These are phyloP conservation scores for Petasospora rhodanensis DNA, from an alignment of 1,139 yeast genomes.

Conservation along the genomic window DNA sequence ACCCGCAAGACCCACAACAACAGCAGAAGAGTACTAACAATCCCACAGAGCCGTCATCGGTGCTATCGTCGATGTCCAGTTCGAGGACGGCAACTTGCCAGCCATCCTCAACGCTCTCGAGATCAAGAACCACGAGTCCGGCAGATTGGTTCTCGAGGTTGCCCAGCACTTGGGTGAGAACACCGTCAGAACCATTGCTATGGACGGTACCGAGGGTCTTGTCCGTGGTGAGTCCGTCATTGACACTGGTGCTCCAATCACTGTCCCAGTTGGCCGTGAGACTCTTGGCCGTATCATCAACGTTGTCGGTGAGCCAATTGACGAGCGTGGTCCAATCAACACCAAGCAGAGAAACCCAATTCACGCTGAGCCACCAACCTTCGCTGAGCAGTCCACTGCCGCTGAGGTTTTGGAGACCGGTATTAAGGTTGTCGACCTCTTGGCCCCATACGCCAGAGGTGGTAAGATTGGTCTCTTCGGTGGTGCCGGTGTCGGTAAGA, in stretches of 20 bases:
- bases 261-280: conserved; percentile 99
- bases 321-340: conserved; percentile 98
- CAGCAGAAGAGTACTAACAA: conserved; percentile 7
- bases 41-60: conserved; percentile 87
- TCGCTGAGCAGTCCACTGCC: conserved; percentile 93
- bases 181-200: conserved; percentile 99
- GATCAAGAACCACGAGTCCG: conserved; percentile 61
- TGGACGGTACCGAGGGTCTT: conserved; percentile 99
- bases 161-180: conserved; percentile 99
- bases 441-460: conserved; percentile 99
- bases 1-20: too few species aligned
- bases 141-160: conserved; percentile 88
- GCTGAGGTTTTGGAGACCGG: conserved; percentile 99
- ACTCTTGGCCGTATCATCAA: conserved; percentile 98
- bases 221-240: conserved; percentile 91
- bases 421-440: conserved; percentile 98
- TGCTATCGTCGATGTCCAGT: conserved; percentile 99
- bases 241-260: conserved; percentile 98
- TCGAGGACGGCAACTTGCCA: conserved; percentile 96
- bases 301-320: conserved; percentile 99
- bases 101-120: conserved; percentile 96
- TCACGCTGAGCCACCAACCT: conserved; percentile 96
- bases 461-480: conserved; percentile 99
- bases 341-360: conserved; percentile 92
- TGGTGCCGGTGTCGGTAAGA: conserved; percentile 99